A percentile compares a stretch with the other conserved stretches of the same genome.
These are phyloP conservation scores for Lepidopterella palustris DNA, from an alignment of 495 filamentous ascomycete genomes.

Conservation along the genomic window DNA sequence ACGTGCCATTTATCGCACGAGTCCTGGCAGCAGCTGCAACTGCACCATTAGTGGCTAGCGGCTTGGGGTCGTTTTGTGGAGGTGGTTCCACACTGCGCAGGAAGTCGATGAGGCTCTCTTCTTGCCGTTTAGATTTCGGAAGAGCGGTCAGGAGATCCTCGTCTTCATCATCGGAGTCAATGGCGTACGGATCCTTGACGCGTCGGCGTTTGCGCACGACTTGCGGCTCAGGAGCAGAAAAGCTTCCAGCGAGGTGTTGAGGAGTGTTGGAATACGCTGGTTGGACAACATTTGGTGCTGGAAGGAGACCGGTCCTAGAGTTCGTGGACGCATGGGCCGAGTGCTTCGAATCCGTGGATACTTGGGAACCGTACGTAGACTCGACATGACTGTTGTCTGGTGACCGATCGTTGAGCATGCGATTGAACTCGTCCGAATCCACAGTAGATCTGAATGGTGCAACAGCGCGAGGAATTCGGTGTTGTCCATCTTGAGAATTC, in stretches of 20 bases:
- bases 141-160: constrained; percentile 50
- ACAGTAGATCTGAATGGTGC: constrained; percentile 79
- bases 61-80: constrained; percentile 42
- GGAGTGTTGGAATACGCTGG: constrained; percentile 26
- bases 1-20: background rate
- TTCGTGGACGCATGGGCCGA: constrained; percentile 48
- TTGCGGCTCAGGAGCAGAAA: constrained; percentile 27
- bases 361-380: constrained; percentile 17
- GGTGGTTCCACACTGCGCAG: constrained; percentile 70
- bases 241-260: constrained; percentile 19
- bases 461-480: constrained; percentile 72
- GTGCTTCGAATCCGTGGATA: constrained; percentile 39
- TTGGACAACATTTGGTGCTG: constrained; percentile 22
- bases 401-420: constrained; percentile 43
- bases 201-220: constrained; percentile 61
- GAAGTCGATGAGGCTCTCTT: constrained; percentile 81
- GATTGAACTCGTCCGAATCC: constrained; percentile 67
- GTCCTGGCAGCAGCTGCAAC: constrained; percentile 12
- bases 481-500: constrained; percentile 44
- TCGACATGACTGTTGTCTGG: constrained; percentile 15
- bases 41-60: constrained; percentile 30
- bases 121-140: constrained; percentile 40
- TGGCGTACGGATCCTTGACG: constrained; percentile 82
- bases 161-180: constrained; percentile 77
- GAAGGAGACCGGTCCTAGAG: constrained; percentile 53